Conservation (phyloP, 2,329 filamentous ascomycete species). For the Penicillium occitanis region DNA sequence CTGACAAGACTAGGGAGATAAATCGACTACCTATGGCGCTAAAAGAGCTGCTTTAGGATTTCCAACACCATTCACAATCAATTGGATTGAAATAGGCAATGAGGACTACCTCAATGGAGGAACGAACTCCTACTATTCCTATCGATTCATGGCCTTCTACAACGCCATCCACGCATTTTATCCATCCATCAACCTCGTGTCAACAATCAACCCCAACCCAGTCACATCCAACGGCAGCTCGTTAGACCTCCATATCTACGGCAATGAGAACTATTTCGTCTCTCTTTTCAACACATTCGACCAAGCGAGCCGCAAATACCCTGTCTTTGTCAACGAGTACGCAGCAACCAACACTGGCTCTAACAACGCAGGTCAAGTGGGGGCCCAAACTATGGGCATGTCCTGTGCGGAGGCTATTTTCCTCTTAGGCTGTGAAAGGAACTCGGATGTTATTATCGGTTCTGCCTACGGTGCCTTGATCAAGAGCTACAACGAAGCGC, state of each 20-base stretch:
- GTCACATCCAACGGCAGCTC: neutral
- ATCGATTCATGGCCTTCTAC: slow-evolving; percentile 60
- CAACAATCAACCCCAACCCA: neutral
- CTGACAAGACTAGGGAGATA: slow-evolving; percentile 20
- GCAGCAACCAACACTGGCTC: slow-evolving; percentile 8
- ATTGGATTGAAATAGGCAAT: slow-evolving; percentile 67
- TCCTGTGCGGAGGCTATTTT: neutral
- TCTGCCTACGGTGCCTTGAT: slow-evolving; percentile 18
- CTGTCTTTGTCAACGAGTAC: slow-evolving; percentile 17
- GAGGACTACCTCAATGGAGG: slow-evolving; percentile 63
- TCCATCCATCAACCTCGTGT: neutral
- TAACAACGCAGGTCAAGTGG: neutral
- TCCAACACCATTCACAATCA: slow-evolving; percentile 60
- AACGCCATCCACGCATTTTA: slow-evolving; percentile 54
- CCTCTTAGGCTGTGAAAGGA: neutral
- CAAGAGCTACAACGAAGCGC: slow-evolving; percentile 16
- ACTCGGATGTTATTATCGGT: slow-evolving; percentile 10
- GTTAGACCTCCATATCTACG: neutral
- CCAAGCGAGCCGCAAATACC: slow-evolving; percentile 33
- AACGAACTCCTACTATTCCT: slow-evolving; percentile 51
- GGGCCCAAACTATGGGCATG: neutral
- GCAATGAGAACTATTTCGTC: slow-evolving; percentile 38
- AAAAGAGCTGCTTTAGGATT: slow-evolving; percentile 61
- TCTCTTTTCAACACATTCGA: slow-evolving; percentile 56
- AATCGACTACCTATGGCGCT: slow-evolving; percentile 38